These are phyloP conservation scores for Wickerhamiella occidentalis DNA, from an alignment of 805 yeast species.

Conservation along the genomic window DNA sequence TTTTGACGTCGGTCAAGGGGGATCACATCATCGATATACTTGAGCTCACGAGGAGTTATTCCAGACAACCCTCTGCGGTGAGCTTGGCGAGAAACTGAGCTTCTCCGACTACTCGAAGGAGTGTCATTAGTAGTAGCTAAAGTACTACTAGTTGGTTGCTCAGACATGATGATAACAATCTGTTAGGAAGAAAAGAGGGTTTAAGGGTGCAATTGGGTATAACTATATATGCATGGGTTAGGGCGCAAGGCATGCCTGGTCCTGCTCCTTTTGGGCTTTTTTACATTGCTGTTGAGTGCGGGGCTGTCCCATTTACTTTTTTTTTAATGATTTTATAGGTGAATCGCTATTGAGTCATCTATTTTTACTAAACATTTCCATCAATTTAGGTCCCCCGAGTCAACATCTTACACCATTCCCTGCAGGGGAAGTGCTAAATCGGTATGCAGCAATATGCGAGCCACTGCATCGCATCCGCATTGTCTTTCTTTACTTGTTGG, in stretches of 20 bases:
- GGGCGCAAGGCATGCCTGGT: constrained; percentile 6
- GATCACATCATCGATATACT: constrained; percentile 66
- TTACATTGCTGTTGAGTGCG: not conserved
- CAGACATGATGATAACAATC: not conserved
- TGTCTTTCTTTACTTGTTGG: not conserved
- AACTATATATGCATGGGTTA: constrained; percentile 7
- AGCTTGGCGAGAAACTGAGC: constrained; percentile 2
- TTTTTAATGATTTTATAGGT: too few species aligned
- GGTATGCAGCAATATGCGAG: constrained; percentile 11
- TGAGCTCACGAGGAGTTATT: constrained; percentile 79
- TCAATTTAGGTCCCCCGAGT: too few species aligned
- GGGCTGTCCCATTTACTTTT: too few species aligned
- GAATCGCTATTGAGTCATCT: too few species aligned
- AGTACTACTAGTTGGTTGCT: not conserved
- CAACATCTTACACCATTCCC: not conserved
- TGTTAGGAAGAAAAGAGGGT: not conserved
- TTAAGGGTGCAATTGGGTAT: not conserved
- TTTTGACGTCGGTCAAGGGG: constrained; percentile 64
- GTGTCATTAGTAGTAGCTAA: not conserved
- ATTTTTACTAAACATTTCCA: too few species aligned
- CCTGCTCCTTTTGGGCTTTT: too few species aligned
- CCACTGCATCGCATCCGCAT: constrained; percentile 3
- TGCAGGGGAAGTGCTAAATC: not conserved
- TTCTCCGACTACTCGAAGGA: constrained; percentile 3
- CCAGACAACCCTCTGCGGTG: constrained; percentile 67